These are phyloP conservation scores for Fusarium sambucinum DNA, from an alignment of 2,329 filamentous ascomycete genomes.

Conservation along the genomic window DNA sequence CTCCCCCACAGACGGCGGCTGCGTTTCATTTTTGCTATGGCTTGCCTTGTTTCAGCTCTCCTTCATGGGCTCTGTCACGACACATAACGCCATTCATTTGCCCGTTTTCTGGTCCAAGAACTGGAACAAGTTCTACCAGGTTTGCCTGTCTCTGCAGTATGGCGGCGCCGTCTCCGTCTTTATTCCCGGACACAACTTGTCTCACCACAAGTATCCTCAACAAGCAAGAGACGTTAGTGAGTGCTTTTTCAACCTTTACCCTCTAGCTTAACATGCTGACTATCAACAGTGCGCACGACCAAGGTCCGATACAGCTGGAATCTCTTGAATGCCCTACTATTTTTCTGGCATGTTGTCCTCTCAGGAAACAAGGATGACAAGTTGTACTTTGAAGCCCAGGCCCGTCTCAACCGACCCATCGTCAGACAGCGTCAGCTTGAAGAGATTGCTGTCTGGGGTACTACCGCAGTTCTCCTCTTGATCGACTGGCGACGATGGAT, in stretches of 20 bases:
- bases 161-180: slow-evolving; percentile 24
- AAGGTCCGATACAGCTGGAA: slow-evolving; percentile 33
- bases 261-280: background rate
- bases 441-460: slow-evolving; percentile 22
- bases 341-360: slow-evolving; percentile 24
- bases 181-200: slow-evolving; percentile 23
- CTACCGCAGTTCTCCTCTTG: slow-evolving; percentile 3
- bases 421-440: slow-evolving; percentile 17
- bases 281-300: slow-evolving; percentile 17
- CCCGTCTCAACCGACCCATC: slow-evolving; percentile 21
- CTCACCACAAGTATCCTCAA: slow-evolving; percentile 32
- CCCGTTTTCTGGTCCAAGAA: slow-evolving; percentile 18
- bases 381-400: slow-evolving; percentile 20
- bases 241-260: background rate
- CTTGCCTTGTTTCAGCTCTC: slow-evolving; percentile 24
- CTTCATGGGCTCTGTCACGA: slow-evolving; percentile 24
- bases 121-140: slow-evolving; percentile 31
- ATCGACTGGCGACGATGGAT: slow-evolving; percentile 28
- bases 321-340: slow-evolving; percentile 15
- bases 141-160: slow-evolving; percentile 29
- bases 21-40: slow-evolving; percentile 18
- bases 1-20: slow-evolving; percentile 6
- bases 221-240: slow-evolving; percentile 27
- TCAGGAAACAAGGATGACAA: slow-evolving; percentile 26
- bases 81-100: slow-evolving; percentile 24